Conservation (phyloP, 331 rosid species). For the Saraca asoca region DNA sequence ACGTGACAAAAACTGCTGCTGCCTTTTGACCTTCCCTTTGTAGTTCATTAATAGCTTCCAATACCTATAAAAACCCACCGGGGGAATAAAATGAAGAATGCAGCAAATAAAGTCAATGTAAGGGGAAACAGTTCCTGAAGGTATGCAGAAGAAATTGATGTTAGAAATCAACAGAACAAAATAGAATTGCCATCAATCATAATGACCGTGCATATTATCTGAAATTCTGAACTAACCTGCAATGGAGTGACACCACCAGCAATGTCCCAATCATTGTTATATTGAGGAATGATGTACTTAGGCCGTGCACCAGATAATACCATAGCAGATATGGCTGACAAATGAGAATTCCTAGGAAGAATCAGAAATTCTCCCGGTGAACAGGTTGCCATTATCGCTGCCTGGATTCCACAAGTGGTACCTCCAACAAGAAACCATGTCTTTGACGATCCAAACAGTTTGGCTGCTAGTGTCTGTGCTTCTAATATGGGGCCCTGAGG, state of each 20-base stretch:
- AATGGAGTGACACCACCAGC: constrained; percentile 63
- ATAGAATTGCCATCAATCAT: background rate
- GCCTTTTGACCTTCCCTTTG: constrained; percentile 60
- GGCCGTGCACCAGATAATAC: constrained; percentile 82
- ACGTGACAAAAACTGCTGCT: constrained; percentile 78
- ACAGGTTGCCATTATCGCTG: constrained; percentile 86
- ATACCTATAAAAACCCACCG: constrained; percentile 51
- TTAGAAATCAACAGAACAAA: background rate
- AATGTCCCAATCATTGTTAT: constrained; percentile 68
- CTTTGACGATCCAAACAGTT: constrained; percentile 68
- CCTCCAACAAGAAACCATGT: constrained; percentile 98
- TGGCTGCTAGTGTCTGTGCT: constrained; percentile 77
- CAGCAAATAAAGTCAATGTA: too few relatives aligned
- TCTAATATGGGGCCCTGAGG: constrained; percentile 75
- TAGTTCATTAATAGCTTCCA: constrained; percentile 57
- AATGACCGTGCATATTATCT: constrained; percentile 10
- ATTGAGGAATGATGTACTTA: constrained; percentile 73
- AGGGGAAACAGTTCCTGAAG: background rate
- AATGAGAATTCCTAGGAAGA: constrained; percentile 76
- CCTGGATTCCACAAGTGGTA: constrained; percentile 86
- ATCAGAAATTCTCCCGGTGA: constrained; percentile 69
- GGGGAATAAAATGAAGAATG: background rate
- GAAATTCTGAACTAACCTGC: constrained; percentile 69
- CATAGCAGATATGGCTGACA: constrained; percentile 76
- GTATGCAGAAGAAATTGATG: background rate